Percentiles rank a stretch among this genome's conserved stretches.
Evolutionary conservation across 257 asterid genomes (phyloP).

Genomic region (Solanum chilense): DNA sequence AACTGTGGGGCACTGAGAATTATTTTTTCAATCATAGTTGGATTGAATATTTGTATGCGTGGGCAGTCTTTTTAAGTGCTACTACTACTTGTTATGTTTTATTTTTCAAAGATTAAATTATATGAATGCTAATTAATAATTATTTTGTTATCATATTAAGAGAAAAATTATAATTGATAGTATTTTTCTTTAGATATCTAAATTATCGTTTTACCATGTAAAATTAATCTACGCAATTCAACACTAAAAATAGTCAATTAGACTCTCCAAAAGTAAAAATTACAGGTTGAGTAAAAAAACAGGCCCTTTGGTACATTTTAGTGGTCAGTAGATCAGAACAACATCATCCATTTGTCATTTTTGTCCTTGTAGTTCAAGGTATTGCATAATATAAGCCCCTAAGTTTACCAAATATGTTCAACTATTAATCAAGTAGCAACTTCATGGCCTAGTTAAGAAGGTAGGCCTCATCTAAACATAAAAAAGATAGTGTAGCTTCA

Average conservation of each 20-base stretch:
- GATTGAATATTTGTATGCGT: conserved; percentile 15
- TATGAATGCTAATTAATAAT: neutral
- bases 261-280: neutral
- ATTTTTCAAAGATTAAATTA: neutral
- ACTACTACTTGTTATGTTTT: neutral
- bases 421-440: neutral
- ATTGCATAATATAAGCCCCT: neutral
- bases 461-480: neutral
- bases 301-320: neutral
- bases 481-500: neutral
- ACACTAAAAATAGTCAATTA: neutral
- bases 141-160: too few species aligned
- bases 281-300: neutral
- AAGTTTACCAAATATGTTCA: neutral
- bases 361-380: neutral
- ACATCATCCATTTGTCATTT: neutral
- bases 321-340: neutral
- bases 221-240: neutral
- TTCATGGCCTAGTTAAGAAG: neutral
- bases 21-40: conserved; percentile 26
- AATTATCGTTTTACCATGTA: neutral
- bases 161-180: neutral
- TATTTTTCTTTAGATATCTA: neutral
- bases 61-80: neutral
- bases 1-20: conserved; percentile 13